phyloP scores from a whole-genome alignment of 345 rosid species.

The Syzygium jambos region DNA sequence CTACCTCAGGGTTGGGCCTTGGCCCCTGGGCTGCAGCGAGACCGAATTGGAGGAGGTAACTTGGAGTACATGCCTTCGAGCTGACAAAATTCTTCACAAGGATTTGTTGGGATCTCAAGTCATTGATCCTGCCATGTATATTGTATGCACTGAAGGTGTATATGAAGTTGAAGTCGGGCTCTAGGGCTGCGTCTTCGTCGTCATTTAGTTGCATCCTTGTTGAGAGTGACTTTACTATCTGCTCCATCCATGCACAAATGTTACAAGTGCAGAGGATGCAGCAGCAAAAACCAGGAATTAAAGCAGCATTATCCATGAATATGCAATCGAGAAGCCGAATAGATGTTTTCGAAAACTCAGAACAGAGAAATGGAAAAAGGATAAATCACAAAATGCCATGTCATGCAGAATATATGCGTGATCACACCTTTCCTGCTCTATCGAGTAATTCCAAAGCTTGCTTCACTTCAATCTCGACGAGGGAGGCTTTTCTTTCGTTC shows the following conservation, averaged over 20 bases:
- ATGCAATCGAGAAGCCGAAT: neutral
- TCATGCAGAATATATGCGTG: neutral
- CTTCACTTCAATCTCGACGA: constrained; percentile 53
- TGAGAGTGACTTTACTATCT: constrained; percentile 42
- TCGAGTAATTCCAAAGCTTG: constrained; percentile 57
- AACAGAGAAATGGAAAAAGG: neutral
- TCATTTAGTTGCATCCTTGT: constrained; percentile 7
- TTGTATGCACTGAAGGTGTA: constrained; percentile 61
- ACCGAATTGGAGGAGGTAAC: constrained; percentile 70
- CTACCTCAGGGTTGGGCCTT: constrained; percentile 58
- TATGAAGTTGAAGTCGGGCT: constrained; percentile 55
- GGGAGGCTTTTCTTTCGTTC: constrained; percentile 38
- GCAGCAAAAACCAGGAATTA: neutral
- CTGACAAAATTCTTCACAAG: constrained; percentile 60
- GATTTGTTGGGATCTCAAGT: constrained; percentile 37
- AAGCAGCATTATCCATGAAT: neutral
- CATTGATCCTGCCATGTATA: constrained; percentile 55
- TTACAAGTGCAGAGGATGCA: neutral
- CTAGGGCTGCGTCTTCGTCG: constrained; percentile 24
- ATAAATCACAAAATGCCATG: neutral
- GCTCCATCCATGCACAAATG: constrained; percentile 8
- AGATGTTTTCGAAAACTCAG: neutral
- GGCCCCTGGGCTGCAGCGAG: constrained; percentile 65
- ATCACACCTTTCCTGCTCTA: constrained; percentile 71
- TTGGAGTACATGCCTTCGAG: constrained; percentile 61